Percentiles rank a stretch among this genome's conserved stretches.
Evolutionary conservation across 2,329 filamentous ascomycete species (phyloP).

Genomic region (Talaromyces sp.): DNA sequence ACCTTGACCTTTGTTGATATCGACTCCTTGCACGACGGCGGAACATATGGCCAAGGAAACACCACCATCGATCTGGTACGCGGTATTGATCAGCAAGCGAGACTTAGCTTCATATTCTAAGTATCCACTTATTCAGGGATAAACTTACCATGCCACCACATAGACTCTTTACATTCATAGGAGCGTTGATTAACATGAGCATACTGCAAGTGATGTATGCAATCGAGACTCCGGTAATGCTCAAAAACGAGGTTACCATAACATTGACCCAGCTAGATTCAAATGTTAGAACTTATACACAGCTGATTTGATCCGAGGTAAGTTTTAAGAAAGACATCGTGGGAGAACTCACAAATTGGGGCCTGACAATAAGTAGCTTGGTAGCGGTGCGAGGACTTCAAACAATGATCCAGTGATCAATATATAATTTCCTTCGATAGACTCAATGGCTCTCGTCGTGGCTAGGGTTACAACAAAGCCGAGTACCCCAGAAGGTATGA

Average conservation of each 20-base stretch:
- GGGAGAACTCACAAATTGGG: background rate
- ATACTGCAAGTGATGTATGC: slow-evolving; percentile 47
- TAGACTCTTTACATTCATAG: background rate
- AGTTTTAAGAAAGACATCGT: background rate
- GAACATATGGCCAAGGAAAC: background rate
- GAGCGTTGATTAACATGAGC: slow-evolving; percentile 34
- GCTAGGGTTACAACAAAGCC: background rate
- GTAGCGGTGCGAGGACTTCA: background rate
- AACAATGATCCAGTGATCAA: background rate
- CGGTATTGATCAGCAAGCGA: background rate
- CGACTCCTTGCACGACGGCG: background rate
- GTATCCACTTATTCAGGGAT: background rate
- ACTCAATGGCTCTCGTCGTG: background rate
- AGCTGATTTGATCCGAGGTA: too few relatives aligned
- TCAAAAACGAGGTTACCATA: slow-evolving; percentile 41
- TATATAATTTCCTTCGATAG: background rate
- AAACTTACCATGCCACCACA: background rate
- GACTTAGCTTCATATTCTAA: background rate
- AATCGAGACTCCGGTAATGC: slow-evolving; percentile 42
- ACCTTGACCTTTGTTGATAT: background rate
- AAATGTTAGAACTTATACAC: background rate
- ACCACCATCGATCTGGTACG: background rate
- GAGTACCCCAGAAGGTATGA: background rate
- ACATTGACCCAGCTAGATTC: slow-evolving; percentile 39
- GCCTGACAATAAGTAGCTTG: background rate